Base-by-base conservation (phyloP, 2,329 filamentous ascomycete genomes). In the Calonectria hongkongensis region DNA sequence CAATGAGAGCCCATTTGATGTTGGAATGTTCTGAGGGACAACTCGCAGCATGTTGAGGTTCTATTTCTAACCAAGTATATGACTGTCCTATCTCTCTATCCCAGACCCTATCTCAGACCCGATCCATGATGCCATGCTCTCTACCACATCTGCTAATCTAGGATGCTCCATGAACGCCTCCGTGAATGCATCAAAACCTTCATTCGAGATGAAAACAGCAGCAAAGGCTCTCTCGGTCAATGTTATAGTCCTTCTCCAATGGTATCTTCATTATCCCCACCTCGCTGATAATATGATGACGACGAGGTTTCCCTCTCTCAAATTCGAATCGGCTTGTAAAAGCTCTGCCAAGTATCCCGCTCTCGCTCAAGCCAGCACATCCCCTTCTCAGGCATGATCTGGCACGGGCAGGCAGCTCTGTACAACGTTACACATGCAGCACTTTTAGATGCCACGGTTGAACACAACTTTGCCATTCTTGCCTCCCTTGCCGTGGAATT, bases 381-480 rank as follows among this genome's bases (percentile, higher is more conserved):
- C 45, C 45, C 45, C 10, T 12, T 25, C 45, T 21, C 10, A 21
- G 45, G 13, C n/a, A 3, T 21, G 10, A 48, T n/a, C 8, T 21
- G 18, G 18, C 18, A 28, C 21, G n/a, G 54, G n/a, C 33, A 25
- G 33, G 33, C 33, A 58, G 54, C 47, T 50, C 21, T 13, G 47
- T 18, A 27, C 36, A 16, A 15, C 30, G 25, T 25, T 16, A 21
- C 18, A 25, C 33, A 13, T 4, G 39, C 54, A 16, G 21, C 54
- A 5, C 21, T 41, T 28, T 85, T 87, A 98, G 79, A 99, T 96
- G 15, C 97, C 97, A 81, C 97, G 91, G 85, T 99, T 98, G 85
- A 99, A 98, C 83, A 97, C 95, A n/a, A 99, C 94, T 87, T 95
- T 88, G 0, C 94, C 96, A 68, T 90, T 90, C 75, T 93, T 90